Evolutionary conservation across 257 asterid genomes (phyloP), one percentile per base, ranked within the genome.

Genomic region (Plantago major): DNA sequence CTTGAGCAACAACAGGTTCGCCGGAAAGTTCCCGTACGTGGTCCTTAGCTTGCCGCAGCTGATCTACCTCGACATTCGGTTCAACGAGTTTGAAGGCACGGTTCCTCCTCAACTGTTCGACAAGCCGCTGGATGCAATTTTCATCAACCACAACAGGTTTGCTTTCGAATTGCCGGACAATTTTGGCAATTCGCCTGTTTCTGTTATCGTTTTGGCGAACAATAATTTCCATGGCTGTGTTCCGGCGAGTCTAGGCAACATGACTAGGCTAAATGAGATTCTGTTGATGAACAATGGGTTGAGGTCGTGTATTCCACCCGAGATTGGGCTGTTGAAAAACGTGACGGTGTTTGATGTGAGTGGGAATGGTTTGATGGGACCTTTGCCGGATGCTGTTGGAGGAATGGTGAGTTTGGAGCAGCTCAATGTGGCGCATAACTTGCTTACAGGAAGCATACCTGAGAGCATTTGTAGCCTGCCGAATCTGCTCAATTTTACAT

Each of bases 111-210:
- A 80, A 37, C 83, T 89, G 0, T 89, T 89, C 49, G 97, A 86
- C 65, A 86, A 80, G 50, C 90, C 95, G 0, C 47, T 89, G 71
- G 97, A 89, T 42, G 97, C 97, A 1, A 86, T 89, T 3, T 89
- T 89, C 68, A 89, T 89, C 47, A 89, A 89, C 51, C 84, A 89
- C 70, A 89, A 89, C 64, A 68, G 97, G 42, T 89, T 89, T 47
- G 42, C 76, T 30, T 89, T 89, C 17, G 97, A 86, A 69, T 68
- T 86, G 73, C 97, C 97, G 0, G 97, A 84, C 22, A 89, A 89
- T 63, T 89, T 89, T 16, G 97, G 97, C 0, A 89, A 89, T 67
- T 89, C 97, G 5, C 97, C 97, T 17, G 97, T 89, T 3, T 89
- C 97, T 0, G 97, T 89, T 18, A 84, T 89, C 46, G 97, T 89